A percentile compares a stretch with the other conserved stretches of the same genome.
phyloP scores from a whole-genome alignment of 1,284 basidiomycete species.

The Cystodermella granulosa region DNA sequence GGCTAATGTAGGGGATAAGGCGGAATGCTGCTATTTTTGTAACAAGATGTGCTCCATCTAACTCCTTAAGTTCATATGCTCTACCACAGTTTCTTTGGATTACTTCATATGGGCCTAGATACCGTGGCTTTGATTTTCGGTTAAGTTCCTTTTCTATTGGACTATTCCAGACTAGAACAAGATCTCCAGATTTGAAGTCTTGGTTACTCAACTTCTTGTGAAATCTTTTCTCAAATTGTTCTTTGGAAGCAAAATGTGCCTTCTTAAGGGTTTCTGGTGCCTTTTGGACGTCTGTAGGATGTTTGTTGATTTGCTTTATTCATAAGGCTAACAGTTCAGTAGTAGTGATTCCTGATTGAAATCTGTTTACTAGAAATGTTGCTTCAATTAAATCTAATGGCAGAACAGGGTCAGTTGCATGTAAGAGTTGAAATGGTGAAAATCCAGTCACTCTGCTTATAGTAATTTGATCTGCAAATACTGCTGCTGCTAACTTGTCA shows the following conservation, averaged over 20 bases:
- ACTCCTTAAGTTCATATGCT: conserved; percentile 29
- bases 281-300: conserved; percentile 10
- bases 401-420: conserved; percentile 26
- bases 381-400: conserved; percentile 31
- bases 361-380: conserved; percentile 21
- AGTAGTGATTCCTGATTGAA: conserved; percentile 10
- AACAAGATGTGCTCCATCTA: conserved; percentile 21
- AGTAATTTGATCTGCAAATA: conserved; percentile 24
- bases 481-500: conserved; percentile 1
- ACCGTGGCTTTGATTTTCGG: conserved; percentile 25
- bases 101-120: conserved; percentile 32
- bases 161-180: conserved; percentile 28
- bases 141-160: conserved; percentile 22
- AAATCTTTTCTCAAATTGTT: conserved; percentile 4
- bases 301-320: conserved; percentile 14
- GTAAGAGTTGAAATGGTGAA: conserved; percentile 22
- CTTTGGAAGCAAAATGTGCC: not conserved
- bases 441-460: conserved; percentile 16
- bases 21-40: conserved; percentile 18
- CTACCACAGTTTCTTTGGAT: conserved; percentile 21
- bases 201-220: conserved; percentile 11
- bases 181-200: conserved; percentile 17
- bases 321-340: conserved; percentile 13
- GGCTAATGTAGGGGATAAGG: conserved; percentile 23
- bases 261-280: conserved; percentile 4